Evolutionary conservation across 2,329 filamentous ascomycete genomes (phyloP).

Genomic region (Emergomyces pasteurianus): DNA sequence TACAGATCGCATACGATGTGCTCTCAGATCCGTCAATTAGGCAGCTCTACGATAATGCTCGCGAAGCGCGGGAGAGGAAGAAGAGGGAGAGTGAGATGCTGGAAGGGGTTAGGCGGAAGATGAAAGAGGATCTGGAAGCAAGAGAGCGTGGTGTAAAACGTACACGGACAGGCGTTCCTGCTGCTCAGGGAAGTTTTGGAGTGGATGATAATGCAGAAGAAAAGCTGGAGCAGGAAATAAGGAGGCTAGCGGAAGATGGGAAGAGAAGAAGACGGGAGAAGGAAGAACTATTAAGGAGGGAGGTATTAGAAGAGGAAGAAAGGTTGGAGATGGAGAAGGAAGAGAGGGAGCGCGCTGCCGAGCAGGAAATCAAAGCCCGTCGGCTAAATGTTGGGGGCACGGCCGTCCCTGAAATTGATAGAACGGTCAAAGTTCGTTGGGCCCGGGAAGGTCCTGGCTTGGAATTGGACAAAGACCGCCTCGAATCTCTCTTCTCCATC

Average conservation of each 20-base stretch:
- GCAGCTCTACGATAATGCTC: slow-evolving; percentile 64
- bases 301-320: slow-evolving; percentile 30
- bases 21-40: slow-evolving; percentile 60
- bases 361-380: slow-evolving; percentile 20
- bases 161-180: slow-evolving; percentile 32
- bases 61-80: slow-evolving; percentile 58
- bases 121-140: slow-evolving; percentile 78
- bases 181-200: slow-evolving; percentile 25
- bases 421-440: slow-evolving; percentile 48
- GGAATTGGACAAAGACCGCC: slow-evolving; percentile 36
- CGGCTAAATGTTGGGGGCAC: slow-evolving; percentile 26
- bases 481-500: slow-evolving; percentile 37
- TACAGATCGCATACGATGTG: slow-evolving; percentile 78
- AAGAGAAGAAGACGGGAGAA: slow-evolving; percentile 39
- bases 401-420: slow-evolving; percentile 42
- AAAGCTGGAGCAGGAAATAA: slow-evolving; percentile 41
- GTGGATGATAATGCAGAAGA: slow-evolving; percentile 33
- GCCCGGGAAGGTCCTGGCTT: slow-evolving; percentile 35
- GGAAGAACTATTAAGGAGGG: slow-evolving; percentile 34
- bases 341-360: slow-evolving; percentile 34
- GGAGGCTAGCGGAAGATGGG: slow-evolving; percentile 42
- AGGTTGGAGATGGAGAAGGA: slow-evolving; percentile 22
- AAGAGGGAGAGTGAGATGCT: slow-evolving; percentile 61
- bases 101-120: slow-evolving; percentile 57
- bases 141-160: slow-evolving; percentile 56